phyloP scores from a whole-genome alignment of 208 protist genomes.

The Trichomonas tenax region DNA sequence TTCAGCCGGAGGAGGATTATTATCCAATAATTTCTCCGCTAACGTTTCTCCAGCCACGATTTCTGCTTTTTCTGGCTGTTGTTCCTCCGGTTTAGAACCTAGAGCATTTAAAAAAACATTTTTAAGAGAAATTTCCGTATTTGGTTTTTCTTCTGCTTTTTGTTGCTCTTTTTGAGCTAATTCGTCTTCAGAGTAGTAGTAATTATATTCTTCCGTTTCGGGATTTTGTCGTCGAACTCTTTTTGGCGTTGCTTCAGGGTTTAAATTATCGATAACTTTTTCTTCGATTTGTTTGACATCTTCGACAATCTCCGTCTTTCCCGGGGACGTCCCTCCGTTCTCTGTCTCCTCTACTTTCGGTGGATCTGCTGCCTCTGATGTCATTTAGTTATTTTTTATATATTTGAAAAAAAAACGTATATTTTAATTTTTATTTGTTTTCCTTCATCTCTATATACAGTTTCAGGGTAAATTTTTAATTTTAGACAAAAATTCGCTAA shows the following conservation, averaged over 20 bases:
- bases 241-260: background rate
- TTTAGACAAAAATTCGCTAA: too few relatives aligned
- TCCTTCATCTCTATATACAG: too few relatives aligned
- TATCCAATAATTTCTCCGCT: background rate
- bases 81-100: background rate
- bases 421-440: background rate
- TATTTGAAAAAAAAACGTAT: background rate
- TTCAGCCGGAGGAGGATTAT: background rate
- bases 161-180: background rate
- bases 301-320: background rate
- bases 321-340: too few relatives aligned
- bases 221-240: background rate
- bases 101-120: background rate
- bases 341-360: background rate
- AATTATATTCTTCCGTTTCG: background rate
- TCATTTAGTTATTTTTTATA: background rate
- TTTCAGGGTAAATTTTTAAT: too few relatives aligned
- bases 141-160: background rate
- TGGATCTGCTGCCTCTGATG: background rate
- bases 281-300: background rate
- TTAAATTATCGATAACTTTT: background rate
- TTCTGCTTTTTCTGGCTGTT: background rate
- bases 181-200: background rate
- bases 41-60: background rate
- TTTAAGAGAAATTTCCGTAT: background rate